Percentiles rank a stretch among this genome's conserved stretches.
Evolutionary conservation across 805 yeast species (phyloP).

Genomic region (Candida vaughaniae): DNA sequence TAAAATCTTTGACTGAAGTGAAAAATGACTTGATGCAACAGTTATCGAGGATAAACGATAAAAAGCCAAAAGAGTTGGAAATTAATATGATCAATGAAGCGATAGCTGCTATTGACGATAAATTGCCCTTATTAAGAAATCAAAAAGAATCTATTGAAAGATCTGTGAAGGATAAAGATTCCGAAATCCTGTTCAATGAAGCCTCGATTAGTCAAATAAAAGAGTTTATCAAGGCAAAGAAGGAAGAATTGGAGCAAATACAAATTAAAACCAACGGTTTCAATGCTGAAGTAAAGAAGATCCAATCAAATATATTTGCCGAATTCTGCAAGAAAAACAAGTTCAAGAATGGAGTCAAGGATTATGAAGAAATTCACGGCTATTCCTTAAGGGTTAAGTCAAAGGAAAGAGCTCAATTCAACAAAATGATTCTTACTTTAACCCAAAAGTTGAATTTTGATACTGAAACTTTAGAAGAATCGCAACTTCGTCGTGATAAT

Average conservation of each 20-base stretch:
- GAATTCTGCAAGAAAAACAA: conserved; percentile 57
- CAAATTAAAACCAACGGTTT: conserved; percentile 22
- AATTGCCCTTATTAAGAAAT: conserved; percentile 44
- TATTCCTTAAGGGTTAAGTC: conserved; percentile 52
- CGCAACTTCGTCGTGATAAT: conserved; percentile 44
- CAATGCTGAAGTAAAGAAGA: conserved; percentile 15
- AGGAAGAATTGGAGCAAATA: conserved; percentile 13
- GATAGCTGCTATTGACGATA: conserved; percentile 32
- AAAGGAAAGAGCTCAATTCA: conserved; percentile 59
- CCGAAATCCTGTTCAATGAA: conserved; percentile 53
- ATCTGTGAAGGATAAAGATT: conserved; percentile 41
- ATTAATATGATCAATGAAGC: conserved; percentile 60
- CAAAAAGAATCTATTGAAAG: conserved; percentile 45
- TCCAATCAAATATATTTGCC: conserved; percentile 48
- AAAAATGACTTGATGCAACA: conserved; percentile 53
- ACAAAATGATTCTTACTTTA: conserved; percentile 59
- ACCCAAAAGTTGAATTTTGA: conserved; percentile 67
- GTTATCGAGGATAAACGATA: conserved; percentile 46
- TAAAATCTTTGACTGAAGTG: conserved; percentile 48
- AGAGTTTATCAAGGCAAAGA: conserved; percentile 16
- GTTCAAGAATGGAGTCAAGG: conserved; percentile 52
- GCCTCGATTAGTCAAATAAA: conserved; percentile 13
- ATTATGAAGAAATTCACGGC: conserved; percentile 72
- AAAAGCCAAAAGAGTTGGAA: conserved; percentile 52
- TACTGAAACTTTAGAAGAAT: conserved; percentile 54